Evolutionary conservation across 352 stramenopile genomes (phyloP), one percentile per base, ranked within the genome.

Genomic region (Aphanomyces cochlioides): DNA sequence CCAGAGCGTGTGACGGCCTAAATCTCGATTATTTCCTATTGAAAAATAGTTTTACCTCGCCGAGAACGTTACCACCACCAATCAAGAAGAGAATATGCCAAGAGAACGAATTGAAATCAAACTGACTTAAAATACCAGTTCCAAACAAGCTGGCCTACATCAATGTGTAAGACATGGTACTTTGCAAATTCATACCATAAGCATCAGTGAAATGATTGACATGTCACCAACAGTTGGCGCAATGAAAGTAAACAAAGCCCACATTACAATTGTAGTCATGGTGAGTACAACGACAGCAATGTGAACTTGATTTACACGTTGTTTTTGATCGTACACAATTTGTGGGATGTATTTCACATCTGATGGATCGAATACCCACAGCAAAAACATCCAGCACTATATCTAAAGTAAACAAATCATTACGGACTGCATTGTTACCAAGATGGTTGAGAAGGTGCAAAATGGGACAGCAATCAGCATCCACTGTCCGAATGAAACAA

Each of bases 1-100:
- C 88, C 88, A 15, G 88, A 95, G 38, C 85, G 84, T 78, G 92
- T 84, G 41, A 95, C 85, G 4, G 88, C 87, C 80, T 95, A 58
- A 28, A 28, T 28, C 0, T 58, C 12, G 15, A 48, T 17, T 4
- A 45, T 19, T 72, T 39, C 8, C 47, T 47, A 36, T 56, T 40
- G 54, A 5, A 54, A 53, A 19, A 28, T 41, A 59, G 41, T 15
- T 37, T 66, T 77, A 94, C 89, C 79, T 96, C 90, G 56, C 91
- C 91, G 15, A 97, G 74, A 7, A 97, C 90, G 71, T 96, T 97
- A 72, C 90, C 89, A 38, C 91, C 91, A 7, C 90, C 91, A 38
- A 97, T 95, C 19, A 97, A 73, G 70, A 97, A 97, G 12, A 97
- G 77, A 66, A 96, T 97, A 72, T 97, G 91, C 91, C 91, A 97